Evolutionary conservation across 2,329 filamentous ascomycete genomes (phyloP).

Genomic region (Lasiodiplodia citricola): DNA sequence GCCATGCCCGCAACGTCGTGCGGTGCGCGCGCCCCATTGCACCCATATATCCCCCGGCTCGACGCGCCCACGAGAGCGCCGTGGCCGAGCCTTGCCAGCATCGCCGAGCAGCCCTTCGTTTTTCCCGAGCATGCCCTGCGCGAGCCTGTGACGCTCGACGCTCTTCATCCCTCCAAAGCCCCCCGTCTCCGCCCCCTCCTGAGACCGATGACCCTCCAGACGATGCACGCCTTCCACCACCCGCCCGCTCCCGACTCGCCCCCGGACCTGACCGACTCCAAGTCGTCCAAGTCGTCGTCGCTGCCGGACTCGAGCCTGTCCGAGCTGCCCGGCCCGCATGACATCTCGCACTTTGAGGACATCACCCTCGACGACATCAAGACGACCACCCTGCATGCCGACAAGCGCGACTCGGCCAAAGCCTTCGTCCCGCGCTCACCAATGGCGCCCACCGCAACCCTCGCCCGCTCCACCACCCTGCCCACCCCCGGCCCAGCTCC

Average conservation of each 20-base stretch:
- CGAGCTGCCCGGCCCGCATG: conserved; percentile 63
- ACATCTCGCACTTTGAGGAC: conserved; percentile 88
- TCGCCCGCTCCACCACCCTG: conserved; percentile 6
- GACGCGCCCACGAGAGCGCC: conserved; percentile 34
- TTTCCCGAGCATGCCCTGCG: conserved; percentile 38
- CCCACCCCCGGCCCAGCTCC: conserved; percentile 9
- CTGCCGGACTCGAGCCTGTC: conserved; percentile 80
- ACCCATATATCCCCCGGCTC: conserved; percentile 29
- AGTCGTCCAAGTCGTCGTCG: conserved; percentile 89
- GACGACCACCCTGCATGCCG: conserved; percentile 35
- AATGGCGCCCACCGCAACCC: conserved; percentile 19
- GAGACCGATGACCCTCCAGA: conserved; percentile 36
- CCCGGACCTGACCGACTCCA: conserved; percentile 80
- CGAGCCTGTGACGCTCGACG: conserved; percentile 39
- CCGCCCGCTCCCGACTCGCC: conserved; percentile 68
- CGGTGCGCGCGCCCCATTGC: conserved; percentile 15
- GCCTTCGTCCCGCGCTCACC: conserved; percentile 19
- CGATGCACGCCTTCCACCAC: conserved; percentile 32
- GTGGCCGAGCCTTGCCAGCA: conserved; percentile 38
- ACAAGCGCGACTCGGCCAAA: conserved; percentile 22
- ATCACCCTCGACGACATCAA: conserved; percentile 81
- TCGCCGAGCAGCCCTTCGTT: conserved; percentile 35
- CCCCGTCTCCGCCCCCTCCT: conserved; percentile 39
- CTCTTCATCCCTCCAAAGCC: conserved; percentile 26
- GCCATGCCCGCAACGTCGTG: conserved; percentile 27